These are phyloP conservation scores for Fomitopsis palustris DNA, from an alignment of 1,284 basidiomycete species.

Conservation along the genomic window DNA sequence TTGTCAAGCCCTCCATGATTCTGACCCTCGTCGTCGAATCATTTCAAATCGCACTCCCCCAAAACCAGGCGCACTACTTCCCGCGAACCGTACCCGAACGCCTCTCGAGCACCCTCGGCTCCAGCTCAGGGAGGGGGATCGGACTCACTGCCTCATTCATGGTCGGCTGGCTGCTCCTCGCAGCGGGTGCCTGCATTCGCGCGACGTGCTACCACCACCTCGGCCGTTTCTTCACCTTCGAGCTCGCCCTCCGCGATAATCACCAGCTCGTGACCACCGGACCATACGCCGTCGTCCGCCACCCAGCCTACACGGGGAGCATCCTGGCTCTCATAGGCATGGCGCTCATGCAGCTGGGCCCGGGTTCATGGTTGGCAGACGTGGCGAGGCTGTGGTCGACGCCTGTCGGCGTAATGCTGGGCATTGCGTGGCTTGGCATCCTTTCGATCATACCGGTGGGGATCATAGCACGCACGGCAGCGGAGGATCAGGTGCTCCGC, in stretches of 20 bases:
- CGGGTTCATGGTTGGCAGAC: constrained; percentile 6
- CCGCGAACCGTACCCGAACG: not conserved
- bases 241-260: constrained; percentile 10
- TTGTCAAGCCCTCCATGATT: constrained; percentile 1
- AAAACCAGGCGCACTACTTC: not conserved
- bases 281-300: constrained; percentile 12
- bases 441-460: not conserved
- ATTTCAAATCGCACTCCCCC: constrained; percentile 9
- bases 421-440: constrained; percentile 1
- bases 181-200: constrained; percentile 6
- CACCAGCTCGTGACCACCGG: constrained; percentile 14
- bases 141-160: constrained; percentile 3
- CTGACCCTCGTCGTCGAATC: constrained; percentile 21
- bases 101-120: not conserved
- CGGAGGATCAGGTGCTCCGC: constrained; percentile 10
- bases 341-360: constrained; percentile 2
- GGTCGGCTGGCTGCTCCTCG: constrained; percentile 6
- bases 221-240: constrained; percentile 12
- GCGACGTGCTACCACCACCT: constrained; percentile 8
- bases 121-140: not conserved
- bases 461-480: constrained; percentile 2
- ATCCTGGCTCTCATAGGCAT: constrained; percentile 3
- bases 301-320: constrained; percentile 10
- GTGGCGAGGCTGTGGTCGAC: not conserved
- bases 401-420: not conserved